These are phyloP conservation scores for Galerina sulciceps DNA, from an alignment of 768 basidiomycete genomes.

Conservation along the genomic window DNA sequence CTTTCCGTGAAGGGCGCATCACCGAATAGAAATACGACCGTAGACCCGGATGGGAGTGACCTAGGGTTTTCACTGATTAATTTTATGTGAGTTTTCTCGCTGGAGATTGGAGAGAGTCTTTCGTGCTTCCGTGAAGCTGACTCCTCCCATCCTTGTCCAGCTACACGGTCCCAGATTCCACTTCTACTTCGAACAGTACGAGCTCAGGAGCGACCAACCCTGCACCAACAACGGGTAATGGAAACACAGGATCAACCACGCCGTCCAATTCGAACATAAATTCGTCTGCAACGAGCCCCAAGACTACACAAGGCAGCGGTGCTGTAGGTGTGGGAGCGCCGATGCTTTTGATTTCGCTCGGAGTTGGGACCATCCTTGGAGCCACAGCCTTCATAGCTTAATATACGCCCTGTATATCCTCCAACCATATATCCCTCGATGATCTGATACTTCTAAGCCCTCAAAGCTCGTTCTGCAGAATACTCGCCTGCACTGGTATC, in stretches of 20 bases:
- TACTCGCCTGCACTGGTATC: no score
- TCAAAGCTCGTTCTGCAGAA: no score
- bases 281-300: background rate
- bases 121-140: background rate
- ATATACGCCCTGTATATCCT: no score
- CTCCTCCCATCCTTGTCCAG: background rate
- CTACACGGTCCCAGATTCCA: background rate
- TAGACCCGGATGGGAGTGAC: background rate
- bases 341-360: background rate
- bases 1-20: constrained; percentile 10
- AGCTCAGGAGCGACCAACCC: background rate
- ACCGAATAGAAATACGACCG: constrained; percentile 8
- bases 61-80: constrained; percentile 9
- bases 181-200: background rate
- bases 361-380: background rate
- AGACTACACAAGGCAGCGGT: background rate
- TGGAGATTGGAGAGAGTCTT: background rate
- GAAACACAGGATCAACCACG: background rate
- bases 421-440: no score
- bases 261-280: background rate
- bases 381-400: background rate
- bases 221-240: background rate
- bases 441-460: no score
- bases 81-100: constrained; percentile 13
- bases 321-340: background rate